These are phyloP conservation scores for Toxicodendron radicans DNA, from an alignment of 345 rosid genomes.

Conservation along the genomic window DNA sequence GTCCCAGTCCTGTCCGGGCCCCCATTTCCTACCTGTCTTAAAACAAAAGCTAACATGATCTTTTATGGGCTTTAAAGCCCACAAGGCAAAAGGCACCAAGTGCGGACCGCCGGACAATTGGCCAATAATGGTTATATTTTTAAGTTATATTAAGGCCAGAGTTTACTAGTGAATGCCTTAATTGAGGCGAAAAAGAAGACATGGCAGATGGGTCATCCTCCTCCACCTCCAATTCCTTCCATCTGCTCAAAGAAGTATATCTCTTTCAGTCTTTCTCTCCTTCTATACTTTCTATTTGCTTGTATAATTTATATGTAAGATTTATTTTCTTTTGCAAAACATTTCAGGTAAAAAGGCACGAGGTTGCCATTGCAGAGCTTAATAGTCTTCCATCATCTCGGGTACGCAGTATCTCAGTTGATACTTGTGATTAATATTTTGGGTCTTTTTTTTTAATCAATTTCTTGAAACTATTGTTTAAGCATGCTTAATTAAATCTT, in stretches of 20 bases:
- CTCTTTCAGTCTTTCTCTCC: too few species aligned
- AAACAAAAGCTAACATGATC: too few species aligned
- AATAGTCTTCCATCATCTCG: conserved; percentile 7
- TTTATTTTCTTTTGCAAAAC: background rate
- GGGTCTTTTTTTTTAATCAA: background rate
- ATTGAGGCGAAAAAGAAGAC: background rate
- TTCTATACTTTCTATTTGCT: background rate
- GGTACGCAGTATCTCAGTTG: background rate
- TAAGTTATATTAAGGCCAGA: too few species aligned
- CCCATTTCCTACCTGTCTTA: too few species aligned
- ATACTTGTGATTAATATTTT: background rate
- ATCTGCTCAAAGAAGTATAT: conserved; percentile 4
- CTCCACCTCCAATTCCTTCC: background rate
- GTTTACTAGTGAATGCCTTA: too few species aligned
- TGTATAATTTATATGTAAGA: background rate
- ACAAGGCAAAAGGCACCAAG: too few species aligned
- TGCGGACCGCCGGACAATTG: too few species aligned
- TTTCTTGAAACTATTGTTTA: background rate
- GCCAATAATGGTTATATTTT: too few species aligned
- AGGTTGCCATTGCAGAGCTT: conserved; percentile 16
- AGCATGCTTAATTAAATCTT: background rate
- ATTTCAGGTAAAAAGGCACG: background rate
- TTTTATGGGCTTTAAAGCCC: too few species aligned
- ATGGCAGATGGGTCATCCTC: background rate
- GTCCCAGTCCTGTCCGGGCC: too few species aligned